phyloP scores from a whole-genome alignment of 495 filamentous ascomycete species.

The Talaromyces borbonicus region DNA sequence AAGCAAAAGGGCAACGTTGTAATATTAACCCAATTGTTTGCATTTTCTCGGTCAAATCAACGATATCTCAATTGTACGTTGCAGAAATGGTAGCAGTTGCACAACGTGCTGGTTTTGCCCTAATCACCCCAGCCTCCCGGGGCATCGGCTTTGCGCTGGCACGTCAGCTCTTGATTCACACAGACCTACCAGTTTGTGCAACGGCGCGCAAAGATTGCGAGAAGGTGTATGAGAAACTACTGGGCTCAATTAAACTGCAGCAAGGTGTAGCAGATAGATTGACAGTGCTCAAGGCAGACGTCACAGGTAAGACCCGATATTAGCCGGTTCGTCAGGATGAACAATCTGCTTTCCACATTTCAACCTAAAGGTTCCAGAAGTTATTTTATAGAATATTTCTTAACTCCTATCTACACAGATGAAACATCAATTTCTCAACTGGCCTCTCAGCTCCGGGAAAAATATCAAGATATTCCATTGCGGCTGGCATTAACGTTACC shows the following conservation, averaged over 20 bases:
- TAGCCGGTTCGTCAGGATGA: too few species aligned
- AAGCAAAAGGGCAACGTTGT: not conserved
- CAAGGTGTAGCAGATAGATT: slow-evolving; percentile 37
- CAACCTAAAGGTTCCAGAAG: too few species aligned
- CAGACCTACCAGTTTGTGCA: slow-evolving; percentile 58
- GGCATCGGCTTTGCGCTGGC: slow-evolving; percentile 68
- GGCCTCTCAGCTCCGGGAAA: slow-evolving; percentile 22
- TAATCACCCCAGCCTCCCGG: slow-evolving; percentile 54
- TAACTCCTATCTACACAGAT: too few species aligned
- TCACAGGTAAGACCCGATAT: slow-evolving; percentile 38
- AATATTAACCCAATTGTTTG: not conserved
- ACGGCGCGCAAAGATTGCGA: slow-evolving; percentile 53
- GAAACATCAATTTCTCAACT: slow-evolving; percentile 31
- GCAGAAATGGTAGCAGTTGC: not conserved
- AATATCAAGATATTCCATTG: slow-evolving; percentile 48
- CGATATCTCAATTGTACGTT: not conserved
- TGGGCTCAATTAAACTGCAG: slow-evolving; percentile 32
- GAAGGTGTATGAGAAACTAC: slow-evolving; percentile 40
- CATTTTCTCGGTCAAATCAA: not conserved
- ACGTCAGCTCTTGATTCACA: slow-evolving; percentile 53
- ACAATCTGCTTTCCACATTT: too few species aligned
- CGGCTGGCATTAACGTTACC: slow-evolving; percentile 63
- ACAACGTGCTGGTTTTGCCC: slow-evolving; percentile 13
- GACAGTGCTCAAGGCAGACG: slow-evolving; percentile 47
- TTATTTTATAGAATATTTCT: too few species aligned